Evolutionary conservation across 306 rosid genomes (phyloP).

Genomic region (Gillenia trifoliata): DNA sequence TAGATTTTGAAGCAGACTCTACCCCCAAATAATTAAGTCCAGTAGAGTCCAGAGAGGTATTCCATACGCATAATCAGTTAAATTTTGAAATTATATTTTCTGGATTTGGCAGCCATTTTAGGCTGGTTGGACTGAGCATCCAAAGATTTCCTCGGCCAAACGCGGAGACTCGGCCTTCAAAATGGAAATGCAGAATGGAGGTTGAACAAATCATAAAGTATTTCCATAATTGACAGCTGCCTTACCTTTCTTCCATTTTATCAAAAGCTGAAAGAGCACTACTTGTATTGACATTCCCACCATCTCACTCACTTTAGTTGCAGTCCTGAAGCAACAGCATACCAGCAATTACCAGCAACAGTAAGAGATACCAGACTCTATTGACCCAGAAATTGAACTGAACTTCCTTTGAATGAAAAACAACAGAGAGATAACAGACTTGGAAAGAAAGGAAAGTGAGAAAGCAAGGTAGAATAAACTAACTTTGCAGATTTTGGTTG

Average conservation of each 20-base stretch:
- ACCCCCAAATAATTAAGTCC: background rate
- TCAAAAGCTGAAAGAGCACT: slow-evolving; percentile 91
- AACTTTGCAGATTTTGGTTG: slow-evolving; percentile 95
- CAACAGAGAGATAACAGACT: too few species aligned
- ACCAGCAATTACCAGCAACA: slow-evolving; percentile 23
- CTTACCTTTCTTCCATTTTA: slow-evolving; percentile 98
- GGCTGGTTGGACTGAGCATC: background rate
- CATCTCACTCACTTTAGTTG: slow-evolving; percentile 85
- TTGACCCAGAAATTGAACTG: background rate
- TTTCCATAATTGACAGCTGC: background rate
- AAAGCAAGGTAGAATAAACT: slow-evolving; percentile 27
- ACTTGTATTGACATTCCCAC: slow-evolving; percentile 85
- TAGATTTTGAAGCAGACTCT: background rate
- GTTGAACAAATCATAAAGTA: background rate
- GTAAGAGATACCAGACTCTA: slow-evolving; percentile 7
- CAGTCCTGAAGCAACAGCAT: slow-evolving; percentile 53
- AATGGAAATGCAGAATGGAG: background rate
- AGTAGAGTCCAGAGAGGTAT: background rate
- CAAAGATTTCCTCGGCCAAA: background rate
- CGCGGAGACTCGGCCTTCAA: background rate
- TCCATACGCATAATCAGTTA: background rate
- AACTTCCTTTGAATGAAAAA: too few species aligned
- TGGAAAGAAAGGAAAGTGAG: slow-evolving; percentile 16
- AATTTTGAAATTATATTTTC: background rate
- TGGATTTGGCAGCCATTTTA: background rate